Evolutionary conservation across 2,329 filamentous ascomycete genomes (phyloP), one percentile per base, ranked within the genome.

Genomic region (Botryotinia globosa): DNA sequence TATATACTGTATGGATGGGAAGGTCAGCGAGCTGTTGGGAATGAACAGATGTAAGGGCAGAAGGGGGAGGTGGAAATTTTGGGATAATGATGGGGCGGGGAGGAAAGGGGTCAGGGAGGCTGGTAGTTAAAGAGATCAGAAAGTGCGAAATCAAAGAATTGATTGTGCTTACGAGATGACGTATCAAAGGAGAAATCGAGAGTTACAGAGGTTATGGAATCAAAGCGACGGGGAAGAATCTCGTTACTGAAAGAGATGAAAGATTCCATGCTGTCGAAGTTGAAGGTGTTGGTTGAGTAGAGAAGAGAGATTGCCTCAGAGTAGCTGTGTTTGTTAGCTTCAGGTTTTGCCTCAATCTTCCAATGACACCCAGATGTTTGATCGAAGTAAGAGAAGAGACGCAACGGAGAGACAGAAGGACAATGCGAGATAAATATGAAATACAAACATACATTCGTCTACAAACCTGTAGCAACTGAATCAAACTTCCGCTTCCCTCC

Each of bases 201-300:
- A 37, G 74, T 72, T 1, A 79, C n/a, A 7, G 67, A 72, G 25
- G 72, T 69, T 37, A 79, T 77, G 25, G 72, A 64, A 62, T 77
- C 76, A 63, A 78, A 76, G 37, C 77, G 77, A 22, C 74, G 74
- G 8, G 77, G 76, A 5, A 78, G 68, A 22, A 77, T 67, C 18
- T 72, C 56, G 18, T 73, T 74, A 6, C 76, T 75, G 45, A 79
- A 76, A 37, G 63, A 73, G 32, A 76, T 76, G n/a, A 77, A 63
- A 3, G 61, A 63, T 71, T 77, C 77, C 61, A 77, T 73, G 61
- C 73, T 73, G 25, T 77, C 74, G 42, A 79, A 78, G n/a, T 79
- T 75, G 63, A 79, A 78, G 16, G 62, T 76, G 45, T 77, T 79
- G 62, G 73, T 67, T 25, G 70, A 72, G 65, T 79, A 79, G n/a